These are phyloP conservation scores for Brassica incana DNA, from an alignment of 345 rosid species.

Conservation along the genomic window DNA sequence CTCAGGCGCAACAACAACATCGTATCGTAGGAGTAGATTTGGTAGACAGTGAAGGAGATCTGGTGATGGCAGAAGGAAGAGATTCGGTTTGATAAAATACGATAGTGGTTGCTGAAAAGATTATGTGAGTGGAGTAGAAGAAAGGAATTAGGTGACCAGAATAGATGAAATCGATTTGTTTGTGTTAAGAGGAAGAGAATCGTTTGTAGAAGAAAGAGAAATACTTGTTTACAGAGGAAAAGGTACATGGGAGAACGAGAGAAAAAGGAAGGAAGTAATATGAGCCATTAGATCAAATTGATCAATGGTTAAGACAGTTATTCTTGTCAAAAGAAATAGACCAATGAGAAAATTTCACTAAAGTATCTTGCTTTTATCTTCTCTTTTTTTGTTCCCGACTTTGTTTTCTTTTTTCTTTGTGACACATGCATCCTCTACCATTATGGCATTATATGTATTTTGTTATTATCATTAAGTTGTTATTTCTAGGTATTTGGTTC, in stretches of 20 bases:
- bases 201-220: background rate
- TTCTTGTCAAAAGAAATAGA: background rate
- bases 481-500: background rate
- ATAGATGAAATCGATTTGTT: background rate
- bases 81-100: background rate
- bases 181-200: background rate
- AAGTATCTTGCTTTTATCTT: background rate
- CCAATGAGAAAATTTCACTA: background rate
- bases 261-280: background rate
- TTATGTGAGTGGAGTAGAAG: no score
- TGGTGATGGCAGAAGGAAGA: background rate
- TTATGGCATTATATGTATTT: no score
- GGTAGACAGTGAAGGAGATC: background rate
- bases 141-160: no score
- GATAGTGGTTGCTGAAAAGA: no score
- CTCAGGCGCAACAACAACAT: no score
- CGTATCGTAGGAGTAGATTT: background rate
- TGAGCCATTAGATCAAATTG: background rate
- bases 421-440: no score
- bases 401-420: background rate
- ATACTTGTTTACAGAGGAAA: background rate
- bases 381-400: no score
- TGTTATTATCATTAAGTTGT: no score
- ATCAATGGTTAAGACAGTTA: background rate
- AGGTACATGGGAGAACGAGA: background rate